These are phyloP conservation scores for Quercus phellos DNA, from an alignment of 331 rosid genomes.

Conservation along the genomic window DNA sequence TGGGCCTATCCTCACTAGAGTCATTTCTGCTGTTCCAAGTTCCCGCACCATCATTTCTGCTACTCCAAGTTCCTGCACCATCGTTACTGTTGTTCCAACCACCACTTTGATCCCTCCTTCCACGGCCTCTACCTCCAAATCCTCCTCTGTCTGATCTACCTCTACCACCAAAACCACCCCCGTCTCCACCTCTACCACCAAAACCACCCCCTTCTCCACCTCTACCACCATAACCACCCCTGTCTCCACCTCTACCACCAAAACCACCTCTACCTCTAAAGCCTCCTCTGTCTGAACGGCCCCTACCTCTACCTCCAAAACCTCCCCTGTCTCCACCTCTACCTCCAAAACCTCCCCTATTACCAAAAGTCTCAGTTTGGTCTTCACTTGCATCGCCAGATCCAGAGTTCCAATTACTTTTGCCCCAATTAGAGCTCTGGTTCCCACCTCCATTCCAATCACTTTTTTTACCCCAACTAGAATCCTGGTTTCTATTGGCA, in stretches of 20 bases:
- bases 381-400: conserved; percentile 28
- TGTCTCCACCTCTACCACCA: conserved; percentile 17
- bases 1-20: conserved; percentile 36
- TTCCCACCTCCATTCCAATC: conserved; percentile 7
- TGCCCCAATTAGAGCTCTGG: conserved; percentile 7
- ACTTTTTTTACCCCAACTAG: conserved; percentile 2
- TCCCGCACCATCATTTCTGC: no score
- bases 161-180: conserved; percentile 41
- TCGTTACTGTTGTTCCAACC: conserved; percentile 34
- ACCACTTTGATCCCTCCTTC: conserved; percentile 57
- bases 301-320: conserved; percentile 47
- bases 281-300: conserved; percentile 19
- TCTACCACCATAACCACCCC: conserved; percentile 30
- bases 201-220: conserved; percentile 44
- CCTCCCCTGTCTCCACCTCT: conserved; percentile 57
- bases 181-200: conserved; percentile 37
- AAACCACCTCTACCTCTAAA: conserved; percentile 49
- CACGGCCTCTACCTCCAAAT: conserved; percentile 51
- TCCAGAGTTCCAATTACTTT: conserved; percentile 27
- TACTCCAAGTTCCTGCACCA: no score
- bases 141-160: conserved; percentile 33
- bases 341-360: conserved; percentile 37
- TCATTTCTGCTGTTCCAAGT: conserved; percentile 40
- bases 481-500: conserved; percentile 3
- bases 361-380: conserved; percentile 27